A percentile compares a stretch with the other conserved stretches of the same genome.
Conservation (phyloP, 305 asterid genomes). For the Solanum aculeatissimum region DNA sequence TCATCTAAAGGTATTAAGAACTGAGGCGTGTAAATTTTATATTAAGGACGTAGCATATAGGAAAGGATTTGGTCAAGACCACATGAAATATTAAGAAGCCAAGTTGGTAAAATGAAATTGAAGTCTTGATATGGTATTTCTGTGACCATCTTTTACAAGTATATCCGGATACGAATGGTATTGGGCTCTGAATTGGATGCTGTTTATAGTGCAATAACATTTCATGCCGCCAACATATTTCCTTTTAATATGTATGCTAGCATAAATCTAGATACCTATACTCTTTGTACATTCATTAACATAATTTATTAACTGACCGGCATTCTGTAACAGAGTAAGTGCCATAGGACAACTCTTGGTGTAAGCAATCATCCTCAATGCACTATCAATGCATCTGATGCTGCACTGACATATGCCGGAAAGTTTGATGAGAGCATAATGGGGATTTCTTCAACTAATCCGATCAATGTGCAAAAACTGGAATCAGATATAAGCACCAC, state of each 20-base stretch:
- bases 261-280: not conserved
- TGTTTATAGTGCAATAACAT: not conserved
- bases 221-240: not conserved
- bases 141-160: not conserved
- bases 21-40: not conserved
- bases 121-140: not conserved
- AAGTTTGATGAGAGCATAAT: conserved; percentile 49
- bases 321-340: conserved; percentile 38
- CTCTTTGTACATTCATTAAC: not conserved
- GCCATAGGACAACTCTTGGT: conserved; percentile 34
- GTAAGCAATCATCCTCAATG: conserved; percentile 34
- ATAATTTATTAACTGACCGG: not conserved
- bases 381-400: conserved; percentile 28
- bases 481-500: conserved; percentile 50
- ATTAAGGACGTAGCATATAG: not conserved
- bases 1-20: no score
- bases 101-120: not conserved
- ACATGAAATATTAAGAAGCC: not conserved
- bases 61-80: not conserved
- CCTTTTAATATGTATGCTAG: not conserved
- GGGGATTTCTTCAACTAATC: conserved; percentile 25
- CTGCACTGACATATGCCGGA: conserved; percentile 32
- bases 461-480: conserved; percentile 43
- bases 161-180: not conserved
- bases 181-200: not conserved